phyloP scores from a whole-genome alignment of 345 rosid genomes.

The Microthlaspi erraticum region DNA sequence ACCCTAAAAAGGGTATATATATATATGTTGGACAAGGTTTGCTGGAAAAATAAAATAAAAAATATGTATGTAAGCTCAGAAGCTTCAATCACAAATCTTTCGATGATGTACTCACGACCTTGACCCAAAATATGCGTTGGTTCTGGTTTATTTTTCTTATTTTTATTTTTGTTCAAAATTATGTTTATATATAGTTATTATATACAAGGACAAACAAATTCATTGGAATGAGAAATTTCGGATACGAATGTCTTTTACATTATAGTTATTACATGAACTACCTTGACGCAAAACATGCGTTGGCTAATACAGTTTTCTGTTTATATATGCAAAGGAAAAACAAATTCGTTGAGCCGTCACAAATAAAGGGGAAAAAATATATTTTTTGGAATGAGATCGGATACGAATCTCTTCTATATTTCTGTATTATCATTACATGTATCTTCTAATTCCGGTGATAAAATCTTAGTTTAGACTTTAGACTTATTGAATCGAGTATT shows the following conservation, averaged over 20 bases:
- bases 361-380: background rate
- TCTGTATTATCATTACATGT: background rate
- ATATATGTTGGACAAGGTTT: background rate
- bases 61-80: constrained; percentile 12
- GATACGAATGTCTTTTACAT: constrained; percentile 15
- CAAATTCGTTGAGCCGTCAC: too few relatives aligned
- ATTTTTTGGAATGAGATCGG: background rate
- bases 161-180: background rate
- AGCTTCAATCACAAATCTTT: background rate
- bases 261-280: background rate
- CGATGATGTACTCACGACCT: constrained; percentile 11
- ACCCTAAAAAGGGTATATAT: background rate
- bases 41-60: background rate
- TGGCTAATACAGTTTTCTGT: too few relatives aligned
- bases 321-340: too few relatives aligned
- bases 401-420: constrained; percentile 6
- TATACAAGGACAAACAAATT: background rate
- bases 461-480: background rate
- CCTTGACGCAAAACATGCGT: too few relatives aligned
- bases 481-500: background rate
- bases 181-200: background rate
- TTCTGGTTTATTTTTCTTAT: background rate
- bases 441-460: constrained; percentile 10
- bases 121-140: constrained; percentile 11
- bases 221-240: background rate